phyloP scores from a whole-genome alignment of 2,329 filamentous ascomycete species.

The Epichloe aotearoae region DNA sequence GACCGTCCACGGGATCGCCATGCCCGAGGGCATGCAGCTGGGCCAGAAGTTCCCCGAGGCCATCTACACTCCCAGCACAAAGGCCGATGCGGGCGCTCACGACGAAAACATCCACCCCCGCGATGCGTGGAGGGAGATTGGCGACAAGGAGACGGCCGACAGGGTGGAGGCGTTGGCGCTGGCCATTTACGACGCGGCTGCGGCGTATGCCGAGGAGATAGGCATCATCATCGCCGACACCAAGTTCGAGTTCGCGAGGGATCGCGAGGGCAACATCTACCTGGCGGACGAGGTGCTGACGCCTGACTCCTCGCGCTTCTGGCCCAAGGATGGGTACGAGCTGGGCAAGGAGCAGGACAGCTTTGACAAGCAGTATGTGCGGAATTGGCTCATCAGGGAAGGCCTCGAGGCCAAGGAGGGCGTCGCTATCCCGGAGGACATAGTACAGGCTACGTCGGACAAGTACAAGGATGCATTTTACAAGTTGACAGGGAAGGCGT shows the following conservation, averaged over 20 bases:
- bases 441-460: conserved; percentile 8
- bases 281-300: conserved; percentile 73
- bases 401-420: conserved; percentile 43
- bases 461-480: conserved; percentile 21
- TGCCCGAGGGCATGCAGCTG: conserved; percentile 55
- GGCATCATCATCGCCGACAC: conserved; percentile 29
- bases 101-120: conserved; percentile 76
- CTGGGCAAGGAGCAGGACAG: conserved; percentile 64
- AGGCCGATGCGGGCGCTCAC: conserved; percentile 65
- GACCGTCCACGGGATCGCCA: conserved; percentile 65
- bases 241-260: conserved; percentile 34
- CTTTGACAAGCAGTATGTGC: conserved; percentile 77
- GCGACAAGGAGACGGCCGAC: conserved; percentile 19
- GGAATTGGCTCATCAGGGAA: conserved; percentile 66
- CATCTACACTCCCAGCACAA: conserved; percentile 62
- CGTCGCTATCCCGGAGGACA: conserved; percentile 48
- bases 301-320: conserved; percentile 76
- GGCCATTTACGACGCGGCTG: conserved; percentile 29
- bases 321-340: conserved; percentile 53
- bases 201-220: conserved; percentile 41
- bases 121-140: conserved; percentile 35
- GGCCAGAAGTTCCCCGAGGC: conserved; percentile 56
- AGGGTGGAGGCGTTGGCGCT: conserved; percentile 20
- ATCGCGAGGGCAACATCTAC: conserved; percentile 33
- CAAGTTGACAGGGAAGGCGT: conserved; percentile 44